phyloP scores from a whole-genome alignment of 345 rosid species.

The Salix koriyanagi region DNA sequence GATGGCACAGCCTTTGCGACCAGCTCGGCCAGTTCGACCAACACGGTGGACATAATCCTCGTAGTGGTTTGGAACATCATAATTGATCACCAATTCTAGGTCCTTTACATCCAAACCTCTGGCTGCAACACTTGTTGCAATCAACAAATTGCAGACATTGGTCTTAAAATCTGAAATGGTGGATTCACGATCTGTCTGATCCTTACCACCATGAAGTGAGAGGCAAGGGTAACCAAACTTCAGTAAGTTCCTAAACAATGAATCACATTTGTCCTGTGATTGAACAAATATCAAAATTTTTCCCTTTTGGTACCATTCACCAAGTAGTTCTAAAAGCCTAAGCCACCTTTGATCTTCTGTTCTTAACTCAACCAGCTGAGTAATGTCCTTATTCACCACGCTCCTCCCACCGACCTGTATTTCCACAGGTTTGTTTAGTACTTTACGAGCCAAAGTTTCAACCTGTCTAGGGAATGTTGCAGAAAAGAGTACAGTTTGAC shows the following conservation, averaged over 20 bases:
- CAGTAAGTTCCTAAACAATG: conserved; percentile 69
- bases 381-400: conserved; percentile 90
- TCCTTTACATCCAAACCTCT: conserved; percentile 98
- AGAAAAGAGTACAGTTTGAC: conserved; percentile 92
- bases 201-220: conserved; percentile 95
- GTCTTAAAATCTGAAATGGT: conserved; percentile 87
- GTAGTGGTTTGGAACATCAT: conserved; percentile 88
- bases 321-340: conserved; percentile 81
- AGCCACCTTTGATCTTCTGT: conserved; percentile 84
- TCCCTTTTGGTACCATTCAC: conserved; percentile 97
- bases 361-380: conserved; percentile 86
- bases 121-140: conserved; percentile 93
- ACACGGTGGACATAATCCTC: conserved; percentile 98
- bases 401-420: conserved; percentile 98
- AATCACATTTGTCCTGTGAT: conserved; percentile 85
- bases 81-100: conserved; percentile 86
- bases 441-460: conserved; percentile 86
- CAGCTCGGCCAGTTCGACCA: conserved; percentile 96
- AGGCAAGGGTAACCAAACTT: conserved; percentile 85
- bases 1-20: conserved; percentile 88
- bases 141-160: conserved; percentile 81
- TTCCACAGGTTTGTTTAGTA: conserved; percentile 75
- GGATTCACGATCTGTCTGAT: conserved; percentile 93
- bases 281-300: conserved; percentile 84
- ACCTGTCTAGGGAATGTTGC: conserved; percentile 97